Evolutionary conservation across 2,329 filamentous ascomycete genomes (phyloP), one percentile per base, ranked within the genome.

Genomic region (Aspergillus tanneri): DNA sequence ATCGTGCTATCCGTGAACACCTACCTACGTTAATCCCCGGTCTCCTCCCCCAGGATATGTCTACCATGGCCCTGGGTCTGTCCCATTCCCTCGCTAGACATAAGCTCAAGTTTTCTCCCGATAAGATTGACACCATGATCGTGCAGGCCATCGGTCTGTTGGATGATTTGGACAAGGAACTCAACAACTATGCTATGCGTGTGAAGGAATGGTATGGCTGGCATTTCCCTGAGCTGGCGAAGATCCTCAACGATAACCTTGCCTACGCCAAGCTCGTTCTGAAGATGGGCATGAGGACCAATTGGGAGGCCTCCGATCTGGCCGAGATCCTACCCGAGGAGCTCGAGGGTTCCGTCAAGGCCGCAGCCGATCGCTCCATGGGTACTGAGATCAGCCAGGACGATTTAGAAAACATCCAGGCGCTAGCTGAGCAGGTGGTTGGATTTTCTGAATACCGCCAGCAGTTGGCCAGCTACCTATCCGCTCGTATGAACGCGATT

Each of bases 181-280:
- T 99, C 56, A 99, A 99, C 78, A 93, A 89, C 62, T 97, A 96
- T 68, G 92, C 93, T 57, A 99, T 99, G 93, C 83, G 93, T 71
- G 90, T 96, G 54, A 97, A 97, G 84, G 93, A 99, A 74, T 99
- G 93, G 93, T 99, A 99, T 70, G 93, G 93, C 65, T 99, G 93
- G 93, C 93, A 97, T 75, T 99, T 97, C 78, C 93, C 93, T 32
- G 93, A 99, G 77, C 85, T 99, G 81, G 91, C 89, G 66, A 92
- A 91, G 76, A 96, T 97, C 66, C 81, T 96, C 60, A 95, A 95
- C 72, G 93, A 99, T 80, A 99, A 99, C 75, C 77, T 96, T 54
- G 91, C 91, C 57, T 99, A 96, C 70, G 85, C 91, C 51, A 86
- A 86, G 59, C 85, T 99, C 49, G 90, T 99, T 49, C 76, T 96